Conservation (phyloP, 2,329 filamentous ascomycete species). For the Paramyrothecium sp. region DNA sequence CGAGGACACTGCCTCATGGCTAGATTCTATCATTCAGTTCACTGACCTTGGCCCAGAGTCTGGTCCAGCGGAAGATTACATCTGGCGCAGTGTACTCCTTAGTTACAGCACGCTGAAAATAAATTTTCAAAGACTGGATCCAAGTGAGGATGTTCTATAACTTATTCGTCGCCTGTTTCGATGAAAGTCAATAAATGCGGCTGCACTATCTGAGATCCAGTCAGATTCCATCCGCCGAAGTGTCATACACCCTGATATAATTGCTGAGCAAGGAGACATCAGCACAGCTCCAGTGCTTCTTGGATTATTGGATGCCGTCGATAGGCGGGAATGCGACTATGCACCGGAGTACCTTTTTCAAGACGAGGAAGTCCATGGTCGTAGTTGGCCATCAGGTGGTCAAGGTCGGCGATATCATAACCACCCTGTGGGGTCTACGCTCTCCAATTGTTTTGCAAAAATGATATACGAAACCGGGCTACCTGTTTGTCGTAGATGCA, state of each 20-base stretch:
- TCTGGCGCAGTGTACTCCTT: not conserved
- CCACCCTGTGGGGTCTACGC: slow-evolving; percentile 9
- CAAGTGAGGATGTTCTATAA: not conserved
- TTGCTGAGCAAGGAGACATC: not conserved
- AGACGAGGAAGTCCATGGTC: slow-evolving; percentile 12
- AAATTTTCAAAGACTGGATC: not conserved
- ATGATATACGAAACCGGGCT: not conserved
- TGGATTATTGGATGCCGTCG: not conserved
- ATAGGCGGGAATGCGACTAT: not conserved
- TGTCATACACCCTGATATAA: not conserved
- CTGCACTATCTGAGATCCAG: not conserved
- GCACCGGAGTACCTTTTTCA: slow-evolving; percentile 13
- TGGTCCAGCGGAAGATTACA: not conserved
- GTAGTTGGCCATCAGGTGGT: slow-evolving; percentile 9
- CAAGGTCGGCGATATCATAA: slow-evolving; percentile 9
- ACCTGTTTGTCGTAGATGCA: slow-evolving; percentile 13
- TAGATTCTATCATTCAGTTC: not conserved
- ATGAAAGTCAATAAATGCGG: not conserved
- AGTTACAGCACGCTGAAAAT: not conserved
- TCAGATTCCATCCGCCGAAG: not conserved
- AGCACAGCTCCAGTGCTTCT: not conserved
- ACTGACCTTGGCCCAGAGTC: not conserved
- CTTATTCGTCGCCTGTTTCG: not conserved
- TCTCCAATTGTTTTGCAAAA: slow-evolving; percentile 11
- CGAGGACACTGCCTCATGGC: not conserved